Percentiles rank a stretch among this genome's conserved stretches.
Conservation (phyloP, 371 early-diverging fungal genomes). For the Parasitella parasitica region DNA sequence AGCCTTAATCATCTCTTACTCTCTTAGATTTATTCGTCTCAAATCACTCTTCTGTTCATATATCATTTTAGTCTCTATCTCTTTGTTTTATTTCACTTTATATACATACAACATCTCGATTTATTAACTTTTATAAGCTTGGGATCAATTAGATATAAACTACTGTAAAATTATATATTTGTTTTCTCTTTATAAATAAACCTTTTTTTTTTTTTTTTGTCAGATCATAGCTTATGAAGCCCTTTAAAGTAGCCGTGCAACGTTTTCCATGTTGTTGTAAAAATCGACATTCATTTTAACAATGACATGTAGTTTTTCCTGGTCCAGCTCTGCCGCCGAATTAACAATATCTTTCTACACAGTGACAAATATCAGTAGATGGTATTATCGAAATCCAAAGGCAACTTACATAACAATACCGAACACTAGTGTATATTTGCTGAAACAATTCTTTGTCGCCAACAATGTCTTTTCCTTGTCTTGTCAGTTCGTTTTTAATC, state of each 20-base stretch:
- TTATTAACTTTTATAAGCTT: neutral
- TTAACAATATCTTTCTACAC: neutral
- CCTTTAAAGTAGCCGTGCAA: neutral
- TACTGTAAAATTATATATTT: neutral
- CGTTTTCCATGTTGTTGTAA: neutral
- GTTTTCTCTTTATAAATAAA: neutral
- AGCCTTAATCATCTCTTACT: neutral
- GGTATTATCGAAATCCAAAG: neutral
- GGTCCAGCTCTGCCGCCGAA: neutral
- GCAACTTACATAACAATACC: constrained; percentile 2
- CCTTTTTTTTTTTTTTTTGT: neutral
- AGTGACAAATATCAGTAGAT: neutral
- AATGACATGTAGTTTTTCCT: neutral
- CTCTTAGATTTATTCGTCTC: neutral
- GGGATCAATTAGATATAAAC: neutral
- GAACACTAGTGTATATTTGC: neutral
- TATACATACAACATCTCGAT: neutral
- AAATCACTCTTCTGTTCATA: neutral
- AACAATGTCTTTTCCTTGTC: neutral
- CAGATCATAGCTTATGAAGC: neutral
- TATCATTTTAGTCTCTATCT: neutral
- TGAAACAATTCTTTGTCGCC: neutral
- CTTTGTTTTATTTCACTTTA: neutral
- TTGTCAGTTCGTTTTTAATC: neutral
- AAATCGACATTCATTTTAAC: constrained; percentile 2